Conservation (phyloP, 2,329 filamentous ascomycete genomes). For the Ophiocordyceps robertsii region DNA sequence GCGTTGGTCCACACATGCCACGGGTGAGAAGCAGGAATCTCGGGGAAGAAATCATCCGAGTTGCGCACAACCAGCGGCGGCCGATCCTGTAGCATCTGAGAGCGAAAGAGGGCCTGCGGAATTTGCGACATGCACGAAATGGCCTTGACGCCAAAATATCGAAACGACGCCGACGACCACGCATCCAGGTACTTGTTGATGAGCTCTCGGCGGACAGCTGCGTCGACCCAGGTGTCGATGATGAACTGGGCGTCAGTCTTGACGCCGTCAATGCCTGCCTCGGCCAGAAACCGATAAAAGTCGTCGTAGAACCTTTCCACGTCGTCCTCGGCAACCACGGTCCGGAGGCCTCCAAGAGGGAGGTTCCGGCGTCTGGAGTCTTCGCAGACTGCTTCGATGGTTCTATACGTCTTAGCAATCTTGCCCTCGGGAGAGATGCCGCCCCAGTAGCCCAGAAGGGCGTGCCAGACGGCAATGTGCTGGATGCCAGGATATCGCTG, state of each 20-base stretch:
- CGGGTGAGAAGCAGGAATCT: constrained; percentile 65
- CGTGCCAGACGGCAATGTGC: constrained; percentile 90
- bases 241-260: constrained; percentile 93
- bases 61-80: constrained; percentile 68
- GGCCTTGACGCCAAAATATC: constrained; percentile 61
- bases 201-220: constrained; percentile 57
- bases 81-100: constrained; percentile 63
- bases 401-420: constrained; percentile 69
- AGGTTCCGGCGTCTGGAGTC: constrained; percentile 31
- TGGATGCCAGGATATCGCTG: constrained; percentile 56
- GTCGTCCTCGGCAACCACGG: constrained; percentile 61
- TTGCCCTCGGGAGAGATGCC: constrained; percentile 64
- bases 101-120: constrained; percentile 75
- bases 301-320: constrained; percentile 71
- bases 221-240: constrained; percentile 59
- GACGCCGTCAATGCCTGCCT: constrained; percentile 67
- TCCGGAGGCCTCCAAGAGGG: constrained; percentile 50
- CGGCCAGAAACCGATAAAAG: constrained; percentile 72
- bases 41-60: constrained; percentile 85
- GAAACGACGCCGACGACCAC: constrained; percentile 67
- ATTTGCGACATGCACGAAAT: constrained; percentile 94
- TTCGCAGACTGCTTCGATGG: constrained; percentile 41
- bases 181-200: constrained; percentile 70
- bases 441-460: constrained; percentile 81
- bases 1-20: constrained; percentile 97